Base-by-base conservation (phyloP, 1,139 yeast genomes). In the Hemisphaericaspora xylanilytica region DNA sequence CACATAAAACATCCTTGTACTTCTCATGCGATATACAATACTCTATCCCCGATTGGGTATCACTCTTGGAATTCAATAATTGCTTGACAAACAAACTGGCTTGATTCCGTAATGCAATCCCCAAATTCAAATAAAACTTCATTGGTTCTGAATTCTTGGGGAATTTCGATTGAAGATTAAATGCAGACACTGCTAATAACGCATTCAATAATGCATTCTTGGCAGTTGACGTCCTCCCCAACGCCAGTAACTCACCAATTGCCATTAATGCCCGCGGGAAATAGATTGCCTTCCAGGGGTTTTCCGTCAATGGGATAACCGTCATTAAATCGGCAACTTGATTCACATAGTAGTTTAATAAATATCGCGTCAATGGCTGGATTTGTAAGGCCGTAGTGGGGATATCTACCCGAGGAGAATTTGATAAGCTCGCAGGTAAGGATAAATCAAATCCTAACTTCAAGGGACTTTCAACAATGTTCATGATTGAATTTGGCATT, bases 291-390 rank as follows among this genome's bases (percentile, higher is more conserved):
- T 82, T 83, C 96, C 96, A 88, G 0, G 96, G 95, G 53, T 86
- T 87, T 46, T 83, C 85, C 0, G 85, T 80, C 37, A 86, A 72
- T 1, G 88, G 86, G 22, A 87, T 82, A 9, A 87, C 95, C 0
- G 95, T 84, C 96, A 88, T 87, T 53, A 85, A 70, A 55, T 86
- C 92, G 0, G 94, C 92, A 1, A 88, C 95, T 45, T 81, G 80
- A 12, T 83, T 78, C n/a, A 80, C 75, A 57, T 87, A 88, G 55
- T 88, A 81, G 46, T 81, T 81, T 32, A 88, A 64, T 33, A 88
- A 64, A 55, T 81, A 85, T 38, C 95, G 53, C 12, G 88, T 78
- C 50, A 81, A 65, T 5, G 88, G 87, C 50, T 78, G 79, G 8
- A 82, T 79, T 49, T 75, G 76, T 36, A 83, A 57, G 7, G 90